Evolutionary conservation across 768 basidiomycete species (phyloP).

Genomic region (Kwoniella newhampshirensis): DNA sequence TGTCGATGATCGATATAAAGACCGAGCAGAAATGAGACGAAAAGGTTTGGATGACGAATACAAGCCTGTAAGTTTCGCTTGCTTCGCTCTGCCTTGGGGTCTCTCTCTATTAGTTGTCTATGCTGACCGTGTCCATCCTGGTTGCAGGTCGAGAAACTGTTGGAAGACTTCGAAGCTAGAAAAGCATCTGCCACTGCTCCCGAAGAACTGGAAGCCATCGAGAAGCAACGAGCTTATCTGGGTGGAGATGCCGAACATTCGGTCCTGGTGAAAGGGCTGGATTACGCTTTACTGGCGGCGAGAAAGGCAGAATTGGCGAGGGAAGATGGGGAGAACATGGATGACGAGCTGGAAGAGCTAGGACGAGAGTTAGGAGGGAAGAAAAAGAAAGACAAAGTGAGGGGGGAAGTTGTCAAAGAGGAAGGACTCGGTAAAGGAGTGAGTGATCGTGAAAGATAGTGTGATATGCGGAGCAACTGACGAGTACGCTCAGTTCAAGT

Average conservation of each 20-base stretch:
- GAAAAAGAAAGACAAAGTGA: constrained; percentile 16
- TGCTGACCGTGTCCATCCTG: no score
- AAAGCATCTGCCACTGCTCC: constrained; percentile 55
- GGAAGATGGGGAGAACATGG: constrained; percentile 72
- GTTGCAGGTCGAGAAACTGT: constrained; percentile 70
- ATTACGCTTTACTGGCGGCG: constrained; percentile 79
- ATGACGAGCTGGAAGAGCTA: constrained; percentile 63
- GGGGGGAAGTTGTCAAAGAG: constrained; percentile 24
- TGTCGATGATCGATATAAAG: constrained; percentile 44
- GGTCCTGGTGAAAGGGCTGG: constrained; percentile 78
- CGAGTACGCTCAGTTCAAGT: constrained; percentile 41
- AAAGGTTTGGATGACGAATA: constrained; percentile 50
- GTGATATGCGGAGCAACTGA: background rate
- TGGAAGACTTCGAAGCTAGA: constrained; percentile 76
- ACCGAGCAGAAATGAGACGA: constrained; percentile 51
- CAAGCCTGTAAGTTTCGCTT: constrained; percentile 26
- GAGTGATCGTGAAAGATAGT: constrained; percentile 15
- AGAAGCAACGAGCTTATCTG: constrained; percentile 71
- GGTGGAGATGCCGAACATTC: constrained; percentile 84
- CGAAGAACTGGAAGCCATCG: constrained; percentile 59
- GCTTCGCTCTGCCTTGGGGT: no score
- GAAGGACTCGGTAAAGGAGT: constrained; percentile 45
- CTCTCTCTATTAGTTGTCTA: no score
- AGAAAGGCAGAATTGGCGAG: constrained; percentile 66
- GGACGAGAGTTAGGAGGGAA: constrained; percentile 15